Evolutionary conservation across 2,329 filamentous ascomycete genomes (phyloP).

Genomic region (Cladosporium cucumerinum): DNA sequence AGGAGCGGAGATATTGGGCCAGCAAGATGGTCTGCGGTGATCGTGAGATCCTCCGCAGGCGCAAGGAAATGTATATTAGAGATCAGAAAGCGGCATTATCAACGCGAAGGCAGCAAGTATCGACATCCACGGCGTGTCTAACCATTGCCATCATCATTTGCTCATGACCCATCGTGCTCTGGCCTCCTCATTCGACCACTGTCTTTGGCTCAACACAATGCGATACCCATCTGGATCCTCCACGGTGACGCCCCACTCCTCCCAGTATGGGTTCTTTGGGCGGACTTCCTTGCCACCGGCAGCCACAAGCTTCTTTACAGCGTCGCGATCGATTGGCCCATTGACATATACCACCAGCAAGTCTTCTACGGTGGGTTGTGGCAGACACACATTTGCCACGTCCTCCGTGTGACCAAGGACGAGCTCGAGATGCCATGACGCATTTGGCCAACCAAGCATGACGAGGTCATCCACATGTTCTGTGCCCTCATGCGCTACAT

Average conservation of each 20-base stretch:
- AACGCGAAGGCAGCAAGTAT: neutral
- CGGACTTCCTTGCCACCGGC: neutral
- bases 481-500: neutral
- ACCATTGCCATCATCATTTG: neutral
- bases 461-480: neutral
- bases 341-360: slow-evolving; percentile 1
- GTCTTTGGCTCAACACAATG: neutral
- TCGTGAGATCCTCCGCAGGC: neutral
- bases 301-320: neutral
- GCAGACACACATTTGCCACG: neutral
- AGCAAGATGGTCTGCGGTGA: neutral
- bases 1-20: neutral
- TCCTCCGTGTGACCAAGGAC: neutral
- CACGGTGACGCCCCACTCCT: slow-evolving; percentile 5
- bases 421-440: slow-evolving; percentile 6
- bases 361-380: neutral
- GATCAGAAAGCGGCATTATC: neutral
- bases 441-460: slow-evolving; percentile 2
- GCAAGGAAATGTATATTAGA: neutral
- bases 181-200: neutral
- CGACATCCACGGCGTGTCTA: neutral
- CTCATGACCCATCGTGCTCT: neutral
- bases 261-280: slow-evolving; percentile 3
- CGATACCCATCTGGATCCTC: slow-evolving; percentile 4
- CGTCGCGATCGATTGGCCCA: neutral